phyloP scores from a whole-genome alignment of 2,329 filamentous ascomycete species.

The Aspergillus sp. region DNA sequence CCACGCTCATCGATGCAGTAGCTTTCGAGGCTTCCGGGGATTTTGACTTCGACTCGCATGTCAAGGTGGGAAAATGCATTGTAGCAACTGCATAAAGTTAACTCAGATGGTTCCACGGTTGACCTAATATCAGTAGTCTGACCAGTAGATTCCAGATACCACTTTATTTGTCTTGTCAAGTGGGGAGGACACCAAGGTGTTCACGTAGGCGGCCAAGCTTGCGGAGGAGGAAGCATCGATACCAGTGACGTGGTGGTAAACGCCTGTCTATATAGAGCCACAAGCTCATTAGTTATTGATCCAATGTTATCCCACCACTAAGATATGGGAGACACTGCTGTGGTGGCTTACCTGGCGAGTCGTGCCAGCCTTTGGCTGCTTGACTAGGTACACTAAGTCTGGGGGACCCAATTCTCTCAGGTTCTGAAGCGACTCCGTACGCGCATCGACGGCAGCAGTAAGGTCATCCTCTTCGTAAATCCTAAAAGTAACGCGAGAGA shows the following conservation, averaged over 20 bases:
- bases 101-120: neutral
- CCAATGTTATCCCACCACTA: neutral
- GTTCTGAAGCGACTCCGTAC: constrained; percentile 81
- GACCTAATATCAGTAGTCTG: constrained; percentile 29
- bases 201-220: constrained; percentile 96
- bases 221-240: constrained; percentile 97
- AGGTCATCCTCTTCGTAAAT: constrained; percentile 92
- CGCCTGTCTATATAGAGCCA: constrained; percentile 65
- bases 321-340: neutral
- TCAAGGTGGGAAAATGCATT: constrained; percentile 98
- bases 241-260: constrained; percentile 97
- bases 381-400: constrained; percentile 92
- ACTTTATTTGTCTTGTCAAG: constrained; percentile 85
- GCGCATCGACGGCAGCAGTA: constrained; percentile 79
- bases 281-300: neutral
- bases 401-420: constrained; percentile 93
- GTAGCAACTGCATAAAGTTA: constrained; percentile 68
- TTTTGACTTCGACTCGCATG: constrained; percentile 97
- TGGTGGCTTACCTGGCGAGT: constrained; percentile 53
- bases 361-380: constrained; percentile 63
- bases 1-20: constrained; percentile 97
- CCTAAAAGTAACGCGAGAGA: constrained; percentile 50
- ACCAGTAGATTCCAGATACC: constrained; percentile 93
- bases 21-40: constrained; percentile 92
- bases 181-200: constrained; percentile 89